Evolutionary conservation across 2,329 filamentous ascomycete species (phyloP).

Genomic region (Paecilomyces sp.): DNA sequence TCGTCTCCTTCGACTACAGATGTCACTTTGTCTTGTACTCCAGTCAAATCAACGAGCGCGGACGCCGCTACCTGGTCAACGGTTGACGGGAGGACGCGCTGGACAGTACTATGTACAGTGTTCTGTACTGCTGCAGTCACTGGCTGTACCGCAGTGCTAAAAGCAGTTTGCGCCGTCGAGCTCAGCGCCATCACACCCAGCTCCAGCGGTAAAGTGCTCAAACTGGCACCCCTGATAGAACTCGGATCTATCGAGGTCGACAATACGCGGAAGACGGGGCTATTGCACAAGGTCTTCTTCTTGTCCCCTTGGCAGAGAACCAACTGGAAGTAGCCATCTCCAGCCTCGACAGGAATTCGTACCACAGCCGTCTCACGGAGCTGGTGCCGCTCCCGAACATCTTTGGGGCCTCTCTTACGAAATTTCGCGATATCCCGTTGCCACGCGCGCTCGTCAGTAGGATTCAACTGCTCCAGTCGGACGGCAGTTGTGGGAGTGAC

Average conservation of each 20-base stretch:
- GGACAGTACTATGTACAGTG: conserved; percentile 10
- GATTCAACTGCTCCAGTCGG: conserved; percentile 42
- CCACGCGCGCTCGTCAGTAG: conserved; percentile 57
- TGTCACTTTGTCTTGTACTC: not conserved
- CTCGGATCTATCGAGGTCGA: conserved; percentile 57
- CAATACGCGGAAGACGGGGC: conserved; percentile 62
- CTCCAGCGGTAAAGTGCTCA: conserved; percentile 59
- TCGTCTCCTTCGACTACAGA: conserved; percentile 15
- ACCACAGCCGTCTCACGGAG: conserved; percentile 58
- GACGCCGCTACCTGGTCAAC: not conserved
- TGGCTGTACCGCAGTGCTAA: conserved; percentile 15
- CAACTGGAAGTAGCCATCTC: conserved; percentile 63
- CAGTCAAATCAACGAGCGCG: not conserved
- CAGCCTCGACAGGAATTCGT: conserved; percentile 55
- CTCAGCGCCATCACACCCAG: conserved; percentile 44
- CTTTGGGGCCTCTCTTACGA: conserved; percentile 45
- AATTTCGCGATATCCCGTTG: conserved; percentile 63
- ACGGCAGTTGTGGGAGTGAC: conserved; percentile 55
- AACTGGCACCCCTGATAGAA: conserved; percentile 57
- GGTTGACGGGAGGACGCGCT: not conserved
- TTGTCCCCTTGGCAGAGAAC: conserved; percentile 52
- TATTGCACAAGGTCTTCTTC: conserved; percentile 56
- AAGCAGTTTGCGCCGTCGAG: conserved; percentile 34
- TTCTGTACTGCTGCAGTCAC: conserved; percentile 18
- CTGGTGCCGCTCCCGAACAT: conserved; percentile 43